phyloP scores from a whole-genome alignment of 2,329 filamentous ascomycete species.

The Colletotrichum sp. region DNA sequence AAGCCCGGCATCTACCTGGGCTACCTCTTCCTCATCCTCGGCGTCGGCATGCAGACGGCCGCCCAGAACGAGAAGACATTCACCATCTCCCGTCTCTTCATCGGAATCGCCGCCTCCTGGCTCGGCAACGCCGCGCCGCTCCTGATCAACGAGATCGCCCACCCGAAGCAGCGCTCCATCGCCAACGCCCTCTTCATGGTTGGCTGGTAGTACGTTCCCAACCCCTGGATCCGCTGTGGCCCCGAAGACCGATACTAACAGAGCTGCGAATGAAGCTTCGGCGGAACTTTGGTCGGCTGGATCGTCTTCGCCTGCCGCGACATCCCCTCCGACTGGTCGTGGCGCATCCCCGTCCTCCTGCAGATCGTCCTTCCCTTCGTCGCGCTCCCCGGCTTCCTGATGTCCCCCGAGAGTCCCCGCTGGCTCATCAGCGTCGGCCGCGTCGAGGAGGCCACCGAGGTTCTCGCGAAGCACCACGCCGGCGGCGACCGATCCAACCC shows the following conservation, averaged over 20 bases:
- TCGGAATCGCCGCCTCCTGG: constrained; percentile 35
- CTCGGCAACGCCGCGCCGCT: constrained; percentile 34
- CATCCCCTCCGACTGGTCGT: constrained; percentile 4
- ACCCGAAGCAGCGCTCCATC: constrained; percentile 30
- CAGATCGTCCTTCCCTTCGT: constrained; percentile 49
- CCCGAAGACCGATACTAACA: not conserved
- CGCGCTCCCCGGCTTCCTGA: constrained; percentile 29
- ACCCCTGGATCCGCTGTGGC: not conserved
- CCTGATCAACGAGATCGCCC: constrained; percentile 39
- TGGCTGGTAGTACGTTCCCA: constrained; percentile 20
- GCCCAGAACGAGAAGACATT: constrained; percentile 31
- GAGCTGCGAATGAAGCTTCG: constrained; percentile 25
- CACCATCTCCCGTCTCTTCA: constrained; percentile 35
- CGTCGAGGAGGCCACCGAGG: constrained; percentile 35
- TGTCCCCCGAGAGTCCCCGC: constrained; percentile 33
- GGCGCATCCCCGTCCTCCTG: constrained; percentile 34
- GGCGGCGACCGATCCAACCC: constrained; percentile 44
- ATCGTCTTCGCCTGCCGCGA: constrained; percentile 23
- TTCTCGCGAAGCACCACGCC: constrained; percentile 45
- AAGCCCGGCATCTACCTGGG: constrained; percentile 15
- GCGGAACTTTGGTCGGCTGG: constrained; percentile 38
- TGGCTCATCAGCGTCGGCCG: constrained; percentile 32
- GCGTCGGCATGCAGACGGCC: constrained; percentile 29
- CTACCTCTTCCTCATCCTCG: constrained; percentile 9
- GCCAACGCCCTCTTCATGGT: constrained; percentile 15